Evolutionary conservation across 2,329 filamentous ascomycete species (phyloP), one percentile per base, ranked within the genome.

Genomic region (Clonostachys rosea): DNA sequence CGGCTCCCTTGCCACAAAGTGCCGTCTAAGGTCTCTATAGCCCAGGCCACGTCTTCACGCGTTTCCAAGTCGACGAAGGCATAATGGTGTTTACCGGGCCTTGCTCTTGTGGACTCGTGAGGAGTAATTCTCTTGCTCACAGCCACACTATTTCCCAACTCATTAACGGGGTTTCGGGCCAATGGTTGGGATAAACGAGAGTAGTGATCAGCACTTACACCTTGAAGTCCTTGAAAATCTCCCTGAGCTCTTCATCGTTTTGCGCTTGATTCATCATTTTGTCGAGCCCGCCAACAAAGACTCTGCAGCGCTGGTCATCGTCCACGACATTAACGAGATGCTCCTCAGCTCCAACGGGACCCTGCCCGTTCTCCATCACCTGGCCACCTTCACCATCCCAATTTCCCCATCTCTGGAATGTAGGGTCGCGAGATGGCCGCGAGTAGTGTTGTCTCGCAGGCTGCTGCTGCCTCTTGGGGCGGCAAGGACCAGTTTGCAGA

Each of bases 11-110:
- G 49, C 1, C 64, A 54, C 2, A 53, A 41, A 30, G 52, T 55
- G 2, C 67, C 67, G 45, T 71, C 56, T 12, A 80, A 50, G 2
- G 64, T 64, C 8, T 68, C 56, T 49, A 79, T 69, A 18, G 80
- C 82, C 10, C 63, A 62, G 34, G 72, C 61, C 1, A 79, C 79
- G 51, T 84, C 76, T 45, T 81, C 73, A 1, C 65, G 59, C 6
- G 71, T 78, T 43, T 66, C 68, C 47, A 86, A 75, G 55, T 86
- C 81, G n/a, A 86, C 78, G 49, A 86, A 86, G 54, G 80, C 79
- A 61, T 81, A 86, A 63, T 85, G 77, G 56, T 81, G 73, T 52
- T 79, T 75, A 33, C 78, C 79, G 0, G 71, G 66, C 39, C 70
- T 68, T n/a, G 67, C 61, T 24, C 66, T 68, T 49, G 73, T 84